These are phyloP conservation scores for Cercophora scortea DNA, from an alignment of 495 filamentous ascomycete species.

Conservation along the genomic window DNA sequence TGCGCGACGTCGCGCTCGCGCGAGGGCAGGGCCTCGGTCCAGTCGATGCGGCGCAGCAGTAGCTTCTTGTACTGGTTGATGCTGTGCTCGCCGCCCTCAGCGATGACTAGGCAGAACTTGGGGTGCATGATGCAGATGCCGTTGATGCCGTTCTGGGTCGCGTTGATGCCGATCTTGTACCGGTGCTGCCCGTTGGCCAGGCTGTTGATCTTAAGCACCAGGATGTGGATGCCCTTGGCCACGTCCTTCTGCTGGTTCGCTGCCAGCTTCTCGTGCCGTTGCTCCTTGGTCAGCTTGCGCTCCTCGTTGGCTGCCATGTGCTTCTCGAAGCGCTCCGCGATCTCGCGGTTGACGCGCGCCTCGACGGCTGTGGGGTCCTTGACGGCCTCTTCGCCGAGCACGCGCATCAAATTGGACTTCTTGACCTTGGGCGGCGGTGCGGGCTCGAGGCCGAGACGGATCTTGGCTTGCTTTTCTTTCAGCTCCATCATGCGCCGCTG, in stretches of 20 bases:
- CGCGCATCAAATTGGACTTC: constrained; percentile 92
- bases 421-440: constrained; percentile 92
- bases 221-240: constrained; percentile 69
- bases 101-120: constrained; percentile 77
- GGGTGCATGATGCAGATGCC: constrained; percentile 87
- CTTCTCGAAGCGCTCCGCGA: constrained; percentile 69
- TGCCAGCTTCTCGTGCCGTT: constrained; percentile 77
- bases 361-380: constrained; percentile 97
- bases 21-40: constrained; percentile 80
- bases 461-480: constrained; percentile 95
- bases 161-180: constrained; percentile 87
- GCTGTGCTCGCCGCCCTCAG: constrained; percentile 79
- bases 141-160: constrained; percentile 76
- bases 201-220: constrained; percentile 82
- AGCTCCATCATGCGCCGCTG: constrained; percentile 85
- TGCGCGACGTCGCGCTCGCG: constrained; percentile 48
- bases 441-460: constrained; percentile 78
- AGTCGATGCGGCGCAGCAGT: constrained; percentile 88
- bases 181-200: constrained; percentile 86
- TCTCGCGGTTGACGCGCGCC: constrained; percentile 83
- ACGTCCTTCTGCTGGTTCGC: constrained; percentile 82
- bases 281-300: constrained; percentile 84
- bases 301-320: constrained; percentile 78
- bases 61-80: constrained; percentile 75
- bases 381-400: constrained; percentile 93